Evolutionary conservation across 805 yeast genomes (phyloP).

Genomic region (Candida sithepensis): DNA sequence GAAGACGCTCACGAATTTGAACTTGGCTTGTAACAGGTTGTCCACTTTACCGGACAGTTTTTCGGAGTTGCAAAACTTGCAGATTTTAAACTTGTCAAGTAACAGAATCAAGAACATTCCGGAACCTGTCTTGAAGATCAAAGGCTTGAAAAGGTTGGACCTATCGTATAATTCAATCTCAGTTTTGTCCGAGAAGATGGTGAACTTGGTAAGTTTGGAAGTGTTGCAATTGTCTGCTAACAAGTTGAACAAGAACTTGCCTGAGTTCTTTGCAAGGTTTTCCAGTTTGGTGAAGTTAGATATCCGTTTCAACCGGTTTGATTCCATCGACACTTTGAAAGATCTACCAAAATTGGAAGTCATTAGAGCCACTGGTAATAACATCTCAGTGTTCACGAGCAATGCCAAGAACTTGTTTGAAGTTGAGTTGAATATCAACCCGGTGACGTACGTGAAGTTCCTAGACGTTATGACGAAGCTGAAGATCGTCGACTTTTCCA

Average conservation of each 20-base stretch:
- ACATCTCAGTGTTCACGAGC: conserved; percentile 66
- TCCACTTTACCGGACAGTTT: conserved; percentile 59
- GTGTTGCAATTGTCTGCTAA: conserved; percentile 76
- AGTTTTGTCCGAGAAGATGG: conserved; percentile 57
- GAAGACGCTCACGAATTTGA: conserved; percentile 52
- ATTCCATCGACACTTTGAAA: conserved; percentile 54
- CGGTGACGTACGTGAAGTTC: conserved; percentile 66
- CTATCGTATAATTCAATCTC: conserved; percentile 75
- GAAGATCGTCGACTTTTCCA: conserved; percentile 70
- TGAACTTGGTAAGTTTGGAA: conserved; percentile 55
- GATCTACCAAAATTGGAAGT: conserved; percentile 61
- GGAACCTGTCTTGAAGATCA: conserved; percentile 57
- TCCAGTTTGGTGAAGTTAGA: conserved; percentile 65
- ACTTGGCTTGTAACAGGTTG: conserved; percentile 74
- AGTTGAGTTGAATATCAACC: conserved; percentile 76
- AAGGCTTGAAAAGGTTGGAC: conserved; percentile 63
- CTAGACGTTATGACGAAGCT: conserved; percentile 52
- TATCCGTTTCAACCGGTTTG: conserved; percentile 62
- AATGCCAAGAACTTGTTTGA: conserved; percentile 60
- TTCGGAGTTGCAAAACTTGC: conserved; percentile 49
- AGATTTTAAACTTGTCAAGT: conserved; percentile 71
- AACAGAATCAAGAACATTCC: conserved; percentile 66
- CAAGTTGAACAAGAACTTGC: conserved; percentile 49
- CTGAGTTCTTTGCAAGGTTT: conserved; percentile 50
- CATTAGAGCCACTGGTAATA: conserved; percentile 71